Base-by-base conservation (phyloP, 495 filamentous ascomycete genomes). In the Penicillium odoratum region DNA sequence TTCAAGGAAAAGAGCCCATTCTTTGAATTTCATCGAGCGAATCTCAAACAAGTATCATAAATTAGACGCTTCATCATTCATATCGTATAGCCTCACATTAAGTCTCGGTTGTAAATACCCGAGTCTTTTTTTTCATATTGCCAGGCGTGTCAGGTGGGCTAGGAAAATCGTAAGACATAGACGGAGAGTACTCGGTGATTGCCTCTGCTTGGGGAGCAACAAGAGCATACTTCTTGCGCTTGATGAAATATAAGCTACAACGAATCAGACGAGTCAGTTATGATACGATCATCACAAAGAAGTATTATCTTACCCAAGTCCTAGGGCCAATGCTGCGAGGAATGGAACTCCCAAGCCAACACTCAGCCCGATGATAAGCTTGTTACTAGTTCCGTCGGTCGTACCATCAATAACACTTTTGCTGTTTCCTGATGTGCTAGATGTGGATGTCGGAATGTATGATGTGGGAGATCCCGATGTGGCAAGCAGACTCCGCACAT, bases 341-440 rank as follows among this genome's bases (percentile, higher is more conserved):
- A 68, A 64, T 3, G 75, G 75, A 29, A 78, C 70, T 7, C 76
- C 76, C 28, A 78, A 45, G 8, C 78, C 78, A 26, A 81, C 70
- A 48, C 67, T 67, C 5, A 78, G 59, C 0, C 78, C 76, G 51
- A 81, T 71, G 47, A 79, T 72, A 34, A 79, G 42, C 54, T 71
- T 71, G 33, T 67, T 73, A 11, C 28, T 62, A 58, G 53, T 64
- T 56, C 30, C 62, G 51, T 44, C 56, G 13, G 33, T 59, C 36
- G 43, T 55, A 9, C 34, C 34, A 18, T 56, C 18, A 4, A 59
- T 5, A 13, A 53, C 29, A 11, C 13, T 15, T 21, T 40, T 49
- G 18, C 25, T 25, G 9, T 4, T 47, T 8, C 21, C 26, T 13
- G 29, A 33, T 31, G 11, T 5, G 33, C 15, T 51, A 9, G 44